Percentiles rank a stretch among this genome's conserved stretches.
phyloP scores from a whole-genome alignment of 495 filamentous ascomycete species.

The Oidiodendron maius region DNA sequence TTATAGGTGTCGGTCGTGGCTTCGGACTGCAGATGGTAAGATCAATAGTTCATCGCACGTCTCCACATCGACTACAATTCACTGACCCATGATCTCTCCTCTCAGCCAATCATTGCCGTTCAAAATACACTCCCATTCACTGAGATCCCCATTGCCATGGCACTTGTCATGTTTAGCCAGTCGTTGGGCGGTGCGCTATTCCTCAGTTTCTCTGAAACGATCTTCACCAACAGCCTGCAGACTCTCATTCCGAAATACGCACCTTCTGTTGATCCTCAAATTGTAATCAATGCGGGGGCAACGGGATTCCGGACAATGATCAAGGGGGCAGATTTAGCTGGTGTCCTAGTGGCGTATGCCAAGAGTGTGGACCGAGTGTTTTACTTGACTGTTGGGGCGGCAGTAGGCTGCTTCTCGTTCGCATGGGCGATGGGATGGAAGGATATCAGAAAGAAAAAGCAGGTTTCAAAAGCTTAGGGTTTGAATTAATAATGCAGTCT shows the following conservation, averaged over 20 bases:
- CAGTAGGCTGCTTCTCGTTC: constrained; percentile 15
- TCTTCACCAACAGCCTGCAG: constrained; percentile 27
- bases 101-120: constrained; percentile 23
- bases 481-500: no score
- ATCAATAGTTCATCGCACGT: not conserved
- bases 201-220: constrained; percentile 23
- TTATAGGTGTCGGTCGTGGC: not conserved
- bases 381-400: constrained; percentile 11
- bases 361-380: constrained; percentile 27
- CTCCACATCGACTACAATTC: not conserved
- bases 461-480: no score
- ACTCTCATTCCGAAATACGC: constrained; percentile 18
- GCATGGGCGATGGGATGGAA: constrained; percentile 49
- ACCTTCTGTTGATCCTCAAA: constrained; percentile 22
- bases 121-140: constrained; percentile 26
- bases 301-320: constrained; percentile 33
- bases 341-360: constrained; percentile 37
- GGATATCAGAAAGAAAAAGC: constrained; percentile 44
- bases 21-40: not conserved
- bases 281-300: constrained; percentile 29
- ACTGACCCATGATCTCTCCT: not conserved
- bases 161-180: constrained; percentile 29
- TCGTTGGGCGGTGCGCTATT: constrained; percentile 25
- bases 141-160: constrained; percentile 24
- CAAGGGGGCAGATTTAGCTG: constrained; percentile 18